Evolutionary conservation across 805 yeast species (phyloP).

Genomic region (Yarrowia sp.): DNA sequence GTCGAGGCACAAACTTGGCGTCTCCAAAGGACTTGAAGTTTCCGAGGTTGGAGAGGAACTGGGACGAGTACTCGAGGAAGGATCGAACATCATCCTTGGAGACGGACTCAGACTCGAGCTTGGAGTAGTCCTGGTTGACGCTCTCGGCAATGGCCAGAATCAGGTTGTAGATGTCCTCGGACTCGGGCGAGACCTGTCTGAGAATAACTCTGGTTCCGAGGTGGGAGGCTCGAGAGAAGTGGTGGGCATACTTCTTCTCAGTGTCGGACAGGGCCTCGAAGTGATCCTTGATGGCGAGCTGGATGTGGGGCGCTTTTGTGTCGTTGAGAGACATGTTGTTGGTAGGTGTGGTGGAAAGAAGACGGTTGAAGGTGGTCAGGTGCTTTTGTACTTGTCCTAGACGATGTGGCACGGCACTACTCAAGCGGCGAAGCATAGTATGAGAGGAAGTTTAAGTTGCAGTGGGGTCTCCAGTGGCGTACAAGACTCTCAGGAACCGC

Average conservation of each 20-base stretch:
- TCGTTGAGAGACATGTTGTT: constrained; percentile 37
- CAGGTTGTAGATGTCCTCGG: constrained; percentile 70
- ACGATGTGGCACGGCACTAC: constrained; percentile 26
- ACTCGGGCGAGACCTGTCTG: constrained; percentile 78
- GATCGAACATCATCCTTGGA: constrained; percentile 41
- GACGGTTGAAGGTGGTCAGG: not conserved
- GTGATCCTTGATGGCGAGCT: constrained; percentile 63
- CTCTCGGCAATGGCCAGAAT: constrained; percentile 56
- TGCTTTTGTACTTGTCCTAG: constrained; percentile 25
- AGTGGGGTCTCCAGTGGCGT: not conserved
- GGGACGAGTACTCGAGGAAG: constrained; percentile 61
- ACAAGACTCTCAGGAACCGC: not conserved
- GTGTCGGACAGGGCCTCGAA: constrained; percentile 59
- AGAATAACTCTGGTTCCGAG: constrained; percentile 77
- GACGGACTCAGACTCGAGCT: constrained; percentile 49
- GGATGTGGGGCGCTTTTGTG: constrained; percentile 63
- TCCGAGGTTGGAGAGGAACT: constrained; percentile 63
- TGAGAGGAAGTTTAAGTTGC: not conserved
- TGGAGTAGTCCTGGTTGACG: constrained; percentile 48
- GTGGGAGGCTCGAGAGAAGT: constrained; percentile 77
- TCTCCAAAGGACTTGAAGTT: constrained; percentile 87
- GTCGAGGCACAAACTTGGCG: constrained; percentile 72
- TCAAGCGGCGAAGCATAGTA: constrained; percentile 25
- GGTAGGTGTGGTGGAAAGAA: not conserved
- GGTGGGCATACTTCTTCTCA: constrained; percentile 75